Base-by-base conservation (phyloP, 2,329 filamentous ascomycete genomes). In the Pleoardoris graminearum region DNA sequence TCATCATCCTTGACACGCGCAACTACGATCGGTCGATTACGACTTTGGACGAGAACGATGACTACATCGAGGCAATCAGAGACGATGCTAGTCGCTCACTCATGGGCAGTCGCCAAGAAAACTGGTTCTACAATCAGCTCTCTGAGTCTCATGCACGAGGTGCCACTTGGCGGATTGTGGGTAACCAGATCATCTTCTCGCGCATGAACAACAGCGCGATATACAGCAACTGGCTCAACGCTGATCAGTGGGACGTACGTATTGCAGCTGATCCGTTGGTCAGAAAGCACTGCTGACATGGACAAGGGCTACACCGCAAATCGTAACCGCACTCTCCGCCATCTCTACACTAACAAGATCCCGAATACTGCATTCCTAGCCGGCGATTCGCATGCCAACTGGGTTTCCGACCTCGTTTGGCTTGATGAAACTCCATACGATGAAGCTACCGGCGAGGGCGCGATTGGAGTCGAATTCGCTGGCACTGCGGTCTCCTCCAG, bases 31-130 rank as follows among this genome's bases (percentile, higher is more conserved):
- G 65, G 68, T 73, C 68, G 6, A 75, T 78, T 46, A 77, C 75
- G 1, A 71, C 75, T 50, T 62, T 77, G 1, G 74, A 75, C 59
- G 83, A 81, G 79, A 88, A 88, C 64, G 80, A 79, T 0, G 76
- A 83, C 37, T 88, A 88, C 64, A 75, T 87, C 37, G 77, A 83
- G 53, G 62, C 76, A 1, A 86, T 90, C 53, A 83, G 79, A 16
- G 82, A 90, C 59, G 86, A 91, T 50, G 83, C 85, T 2, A 81
- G 84, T 5, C 82, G 88, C 3, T 82, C 81, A 0, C 74, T 91
- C 59, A 90, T 91, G 87, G 88, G 88, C 2, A 77, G 80, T 1
- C 81, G 82, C 10, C 88, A 91, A 67, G 89, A 91, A 70, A 82
- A 83, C 60, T 91, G 89, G 89, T 73, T 74, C 57, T 73, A 73